Evolutionary conservation across 805 yeast species (phyloP), one percentile per base, ranked within the genome.

Genomic region (Candida quercuum): DNA sequence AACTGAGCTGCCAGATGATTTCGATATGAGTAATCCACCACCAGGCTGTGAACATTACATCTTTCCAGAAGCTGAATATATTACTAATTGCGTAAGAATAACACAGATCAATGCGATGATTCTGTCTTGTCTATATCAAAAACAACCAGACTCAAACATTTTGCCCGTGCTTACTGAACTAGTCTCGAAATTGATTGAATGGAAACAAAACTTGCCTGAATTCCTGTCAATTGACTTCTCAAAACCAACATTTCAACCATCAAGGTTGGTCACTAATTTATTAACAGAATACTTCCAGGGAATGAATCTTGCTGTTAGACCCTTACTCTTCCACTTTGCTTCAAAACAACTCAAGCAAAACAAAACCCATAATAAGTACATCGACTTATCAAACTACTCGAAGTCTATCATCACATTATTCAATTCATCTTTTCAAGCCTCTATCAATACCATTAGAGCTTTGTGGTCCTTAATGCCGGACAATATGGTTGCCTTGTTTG

Each of bases 281-380:
- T 80, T 81, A 79, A 81, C 89, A 3, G 94, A 84, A 53, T 84
- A 82, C 58, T 83, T 84, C 53, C 91, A 84, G 54, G 93, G 93
- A 36, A 71, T 84, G 59, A 84, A 84, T 52, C 59, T 84, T 30
- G 89, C 91, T 0, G 86, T 84, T 4, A 61, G 94, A 37, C 93
- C 93, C 3, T 61, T 84, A 28, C 59, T 84, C 33, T 83, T 83
- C 51, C 91, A 84, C 56, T 82, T 84, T 56, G 85, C 86, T 0
- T 71, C 85, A 12, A 69, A 76, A 37, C 84, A 82, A 47, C 57
- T 84, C 34, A 76, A 74, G 44, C 72, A 69, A 52, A 58, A 64
- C 52, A 46, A 70, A 49, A 53, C 62, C 37, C 54, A 62, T 21
- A 75, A 75, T 38, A 69, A 71, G 41, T 79, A 72, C 48, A 69